Percentiles rank a stretch among this genome's conserved stretches.
These are phyloP conservation scores for Talaromyces atroroseus DNA, from an alignment of 2,329 filamentous ascomycete genomes.

Conservation along the genomic window DNA sequence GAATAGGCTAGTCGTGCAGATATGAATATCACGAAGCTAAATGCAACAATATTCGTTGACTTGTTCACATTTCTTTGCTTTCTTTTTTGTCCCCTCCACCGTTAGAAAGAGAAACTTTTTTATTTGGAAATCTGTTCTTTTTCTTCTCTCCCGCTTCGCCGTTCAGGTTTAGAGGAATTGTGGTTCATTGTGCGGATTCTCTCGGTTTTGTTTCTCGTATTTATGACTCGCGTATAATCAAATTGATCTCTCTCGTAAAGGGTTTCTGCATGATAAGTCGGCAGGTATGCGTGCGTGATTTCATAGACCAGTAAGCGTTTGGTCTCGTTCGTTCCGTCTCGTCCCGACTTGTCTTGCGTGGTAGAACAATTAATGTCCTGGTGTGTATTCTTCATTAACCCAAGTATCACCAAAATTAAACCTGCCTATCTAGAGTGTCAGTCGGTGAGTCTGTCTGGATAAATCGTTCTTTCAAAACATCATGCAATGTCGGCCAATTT, in stretches of 20 bases:
- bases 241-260: neutral
- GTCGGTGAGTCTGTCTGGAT: too few species aligned
- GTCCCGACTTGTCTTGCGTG: too few species aligned
- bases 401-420: too few species aligned
- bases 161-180: conserved; percentile 5
- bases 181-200: conserved; percentile 1
- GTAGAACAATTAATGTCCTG: neutral
- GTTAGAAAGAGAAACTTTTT: neutral
- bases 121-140: neutral
- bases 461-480: too few species aligned
- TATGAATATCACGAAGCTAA: neutral
- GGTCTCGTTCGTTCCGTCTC: neutral
- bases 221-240: neutral
- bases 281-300: neutral
- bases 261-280: too few species aligned
- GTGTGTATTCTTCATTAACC: neutral
- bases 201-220: neutral
- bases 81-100: neutral
- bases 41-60: neutral
- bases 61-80: neutral
- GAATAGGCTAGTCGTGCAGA: neutral
- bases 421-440: too few species aligned
- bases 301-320: neutral
- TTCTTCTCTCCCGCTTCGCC: neutral
- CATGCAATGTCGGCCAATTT: too few species aligned